phyloP scores from a whole-genome alignment of 2,329 filamentous ascomycete species.

The Leptographium flavum region DNA sequence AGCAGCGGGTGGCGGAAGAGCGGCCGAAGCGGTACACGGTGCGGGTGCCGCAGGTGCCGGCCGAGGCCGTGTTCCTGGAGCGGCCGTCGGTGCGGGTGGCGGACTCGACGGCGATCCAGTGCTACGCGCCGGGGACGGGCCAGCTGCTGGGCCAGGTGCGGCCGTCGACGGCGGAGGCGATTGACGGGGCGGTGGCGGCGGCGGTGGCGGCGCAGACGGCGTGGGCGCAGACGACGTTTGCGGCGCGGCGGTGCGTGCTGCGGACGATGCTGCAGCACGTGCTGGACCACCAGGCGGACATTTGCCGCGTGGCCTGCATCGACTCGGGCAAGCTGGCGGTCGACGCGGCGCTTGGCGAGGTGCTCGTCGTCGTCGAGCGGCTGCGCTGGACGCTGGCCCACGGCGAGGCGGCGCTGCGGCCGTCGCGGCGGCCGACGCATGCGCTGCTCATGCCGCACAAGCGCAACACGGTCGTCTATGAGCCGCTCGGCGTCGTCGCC shows the following conservation, averaged over 20 bases:
- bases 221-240: constrained; percentile 70
- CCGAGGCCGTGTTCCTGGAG: constrained; percentile 29
- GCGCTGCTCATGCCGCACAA: constrained; percentile 84
- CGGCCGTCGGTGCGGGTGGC: constrained; percentile 37
- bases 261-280: constrained; percentile 69
- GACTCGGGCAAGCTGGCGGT: constrained; percentile 96
- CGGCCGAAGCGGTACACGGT: constrained; percentile 44
- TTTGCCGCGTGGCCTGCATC: constrained; percentile 72
- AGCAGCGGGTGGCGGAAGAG: constrained; percentile 15
- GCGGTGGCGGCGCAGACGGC: constrained; percentile 59
- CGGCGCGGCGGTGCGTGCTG: constrained; percentile 64
- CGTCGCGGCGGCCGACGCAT: constrained; percentile 68
- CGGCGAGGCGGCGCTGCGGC: constrained; percentile 65
- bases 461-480: constrained; percentile 76
- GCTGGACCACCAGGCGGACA: constrained; percentile 76
- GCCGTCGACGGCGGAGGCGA: constrained; percentile 59
- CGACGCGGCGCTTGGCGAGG: constrained; percentile 86
- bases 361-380: constrained; percentile 87
- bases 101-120: constrained; percentile 58
- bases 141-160: constrained; percentile 66
- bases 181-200: constrained; percentile 64
- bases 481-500: constrained; percentile 83
- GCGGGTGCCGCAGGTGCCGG: constrained; percentile 44
- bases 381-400: constrained; percentile 87
- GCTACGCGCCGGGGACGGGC: constrained; percentile 82